phyloP scores from a whole-genome alignment of 2,329 filamentous ascomycete genomes.

The Alternaria triticimaculans region DNA sequence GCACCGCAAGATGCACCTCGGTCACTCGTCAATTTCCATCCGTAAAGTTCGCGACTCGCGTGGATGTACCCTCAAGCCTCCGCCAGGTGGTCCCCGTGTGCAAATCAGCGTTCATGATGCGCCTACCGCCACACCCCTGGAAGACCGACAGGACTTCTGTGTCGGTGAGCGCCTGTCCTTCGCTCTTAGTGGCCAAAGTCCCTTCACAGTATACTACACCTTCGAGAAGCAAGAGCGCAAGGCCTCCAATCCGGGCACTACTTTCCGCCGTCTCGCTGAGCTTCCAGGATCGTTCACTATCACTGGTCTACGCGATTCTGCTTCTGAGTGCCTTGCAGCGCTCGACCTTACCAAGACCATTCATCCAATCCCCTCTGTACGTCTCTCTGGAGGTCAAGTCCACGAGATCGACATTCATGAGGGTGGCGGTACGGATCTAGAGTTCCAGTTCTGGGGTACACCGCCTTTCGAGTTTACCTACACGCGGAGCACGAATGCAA shows the following conservation, averaged over 20 bases:
- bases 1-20: slow-evolving; percentile 81
- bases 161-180: slow-evolving; percentile 95
- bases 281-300: slow-evolving; percentile 88
- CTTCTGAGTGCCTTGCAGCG: slow-evolving; percentile 82
- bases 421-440: slow-evolving; percentile 89
- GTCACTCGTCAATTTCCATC: slow-evolving; percentile 88
- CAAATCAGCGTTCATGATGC: slow-evolving; percentile 93
- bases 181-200: slow-evolving; percentile 85
- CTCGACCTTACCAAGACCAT: slow-evolving; percentile 82
- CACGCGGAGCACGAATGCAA: slow-evolving; percentile 87
- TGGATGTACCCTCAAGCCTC: slow-evolving; percentile 80
- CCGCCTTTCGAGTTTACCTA: slow-evolving; percentile 98
- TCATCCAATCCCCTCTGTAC: slow-evolving; percentile 89
- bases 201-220: slow-evolving; percentile 91
- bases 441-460: slow-evolving; percentile 94
- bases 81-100: slow-evolving; percentile 72
- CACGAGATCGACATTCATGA: slow-evolving; percentile 93
- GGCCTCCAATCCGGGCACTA: slow-evolving; percentile 78
- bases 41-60: slow-evolving; percentile 86
- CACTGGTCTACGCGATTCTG: slow-evolving; percentile 84
- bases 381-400: slow-evolving; percentile 82
- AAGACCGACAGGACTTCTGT: slow-evolving; percentile 86
- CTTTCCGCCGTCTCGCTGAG: slow-evolving; percentile 92
- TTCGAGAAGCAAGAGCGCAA: slow-evolving; percentile 82
- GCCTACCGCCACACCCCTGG: slow-evolving; percentile 86